Conservation (phyloP, 352 stramenopile genomes). For the Phytopythium vexans region DNA sequence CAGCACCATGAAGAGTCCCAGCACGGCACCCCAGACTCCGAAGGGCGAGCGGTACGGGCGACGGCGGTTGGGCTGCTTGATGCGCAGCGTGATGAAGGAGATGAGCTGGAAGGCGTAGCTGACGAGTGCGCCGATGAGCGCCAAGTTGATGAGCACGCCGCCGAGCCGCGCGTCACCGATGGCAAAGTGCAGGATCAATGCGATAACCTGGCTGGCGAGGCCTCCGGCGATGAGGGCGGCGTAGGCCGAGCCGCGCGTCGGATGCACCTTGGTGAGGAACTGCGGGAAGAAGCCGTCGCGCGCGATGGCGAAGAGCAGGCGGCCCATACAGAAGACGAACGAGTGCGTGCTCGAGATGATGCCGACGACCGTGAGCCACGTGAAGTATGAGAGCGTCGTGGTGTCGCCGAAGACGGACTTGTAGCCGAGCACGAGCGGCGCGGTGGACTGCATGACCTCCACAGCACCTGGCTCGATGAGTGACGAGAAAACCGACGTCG, state of each 20-base stretch:
- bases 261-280: constrained; percentile 39
- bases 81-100: constrained; percentile 54
- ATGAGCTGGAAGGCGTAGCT: constrained; percentile 61
- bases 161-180: constrained; percentile 52
- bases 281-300: constrained; percentile 49
- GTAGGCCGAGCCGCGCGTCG: constrained; percentile 35
- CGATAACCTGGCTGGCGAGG: constrained; percentile 27
- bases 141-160: constrained; percentile 57
- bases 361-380: constrained; percentile 53
- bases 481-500: constrained; percentile 52
- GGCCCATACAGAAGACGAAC: constrained; percentile 72
- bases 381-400: constrained; percentile 48
- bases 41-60: constrained; percentile 53
- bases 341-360: constrained; percentile 57
- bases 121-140: constrained; percentile 46
- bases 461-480: constrained; percentile 41
- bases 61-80: constrained; percentile 39
- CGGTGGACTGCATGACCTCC: constrained; percentile 35
- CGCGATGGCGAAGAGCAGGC: constrained; percentile 54
- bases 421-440: constrained; percentile 61
- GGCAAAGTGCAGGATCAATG: constrained; percentile 43
- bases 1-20: constrained; percentile 37
- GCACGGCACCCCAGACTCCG: constrained; percentile 32
- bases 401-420: constrained; percentile 61
- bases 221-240: constrained; percentile 46